Base-by-base conservation (phyloP, 768 basidiomycete species). In the Sistotremastrum suecicum region DNA sequence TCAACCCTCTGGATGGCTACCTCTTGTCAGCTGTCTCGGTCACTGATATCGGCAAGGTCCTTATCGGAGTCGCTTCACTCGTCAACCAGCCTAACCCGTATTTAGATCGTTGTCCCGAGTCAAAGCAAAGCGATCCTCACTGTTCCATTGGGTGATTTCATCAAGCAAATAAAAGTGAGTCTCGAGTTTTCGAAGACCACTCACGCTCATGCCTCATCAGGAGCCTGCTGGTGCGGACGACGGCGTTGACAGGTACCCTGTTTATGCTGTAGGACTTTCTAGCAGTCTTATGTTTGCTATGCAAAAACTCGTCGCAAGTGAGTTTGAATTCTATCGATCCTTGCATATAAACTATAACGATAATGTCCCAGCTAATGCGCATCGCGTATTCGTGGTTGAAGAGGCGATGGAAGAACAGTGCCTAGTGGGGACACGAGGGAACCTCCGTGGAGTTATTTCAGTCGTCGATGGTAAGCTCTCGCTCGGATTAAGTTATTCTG, bases 261-360 rank as follows among this genome's bases (percentile, higher is more conserved):
- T 86, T 0, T 89, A 86, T 58, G 83, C 82, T 42, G 80, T 87
- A 20, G 67, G 72, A 32, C 74, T 80, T 0, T 73, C 69, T 39
- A 81, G 69, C 53, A 69, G 75, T 5, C 67, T 88, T 3, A 68
- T 70, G 8, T 84, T 78, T 59, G 77, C 83, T 1, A 77, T 86
- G 45, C 74, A 87, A 61, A 89, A 88, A 58, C 66, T 88, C 6
- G 71, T 89, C 28, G 84, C 86, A 2, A 89, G 85, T 88, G 55
- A 51, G 82, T 69, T 28, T 33, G 12, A 36, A 8, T 6, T 20
- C 36, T 39, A 32, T 45, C 8, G 38, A 6, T 32, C 30, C 31
- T 8, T 41, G 39, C 30, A 28, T 8, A 45, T 50, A 46, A 42
- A 51, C 38, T 32, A 35, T 40, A 5, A 5, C 34, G 12, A 37